Evolutionary conservation across 1,139 yeast genomes (phyloP), one percentile per base, ranked within the genome.

Genomic region (Wickerhamiella pararugosa): DNA sequence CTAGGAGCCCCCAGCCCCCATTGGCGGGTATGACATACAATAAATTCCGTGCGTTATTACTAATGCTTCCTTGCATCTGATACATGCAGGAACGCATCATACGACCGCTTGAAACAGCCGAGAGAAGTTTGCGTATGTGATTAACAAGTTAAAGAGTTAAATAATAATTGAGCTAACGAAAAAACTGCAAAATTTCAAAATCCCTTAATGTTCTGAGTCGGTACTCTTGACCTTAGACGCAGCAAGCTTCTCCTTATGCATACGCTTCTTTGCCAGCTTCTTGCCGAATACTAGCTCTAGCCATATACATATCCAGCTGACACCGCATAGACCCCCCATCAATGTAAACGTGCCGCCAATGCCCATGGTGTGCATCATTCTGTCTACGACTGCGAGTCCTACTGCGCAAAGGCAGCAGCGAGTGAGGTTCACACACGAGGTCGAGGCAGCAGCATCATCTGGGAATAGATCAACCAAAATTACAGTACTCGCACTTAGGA

Each of bases 271-370:
- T 11, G 33, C 37, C 7, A 41, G 31, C 11, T 27, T 21, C 7
- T 29, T 8, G 26, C 48, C 48, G 15, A 25, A 26, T 27, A 15
- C n/a, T 37, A 45, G 27, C 32, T 37, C 42, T 1, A 10, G 7
- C 43, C 43, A 39, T 4, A 49, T 21, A 30, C 51, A 44, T 5
- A 34, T 25, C 11, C 43, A 28, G 21, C 52, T 46, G 6, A 48
- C 30, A 2, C 39, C 43, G 27, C 55, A 50, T 38, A 74, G 40
- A 0, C 66, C 74, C 4, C 70, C 66, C 64, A 76, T 60, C 27
- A 79, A 62, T 0, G 80, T 70, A 52, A 75, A 76, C 0, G 79
- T 71, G 1, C 84, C 82, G 2, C 87, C 87, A 4, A 73, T 55
- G 0, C 71, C 68, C 67, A 79, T 61, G 0, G 63, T 42, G 1